Evolutionary conservation across 2,329 filamentous ascomycete species (phyloP).

Genomic region (Fusarium anguioides): DNA sequence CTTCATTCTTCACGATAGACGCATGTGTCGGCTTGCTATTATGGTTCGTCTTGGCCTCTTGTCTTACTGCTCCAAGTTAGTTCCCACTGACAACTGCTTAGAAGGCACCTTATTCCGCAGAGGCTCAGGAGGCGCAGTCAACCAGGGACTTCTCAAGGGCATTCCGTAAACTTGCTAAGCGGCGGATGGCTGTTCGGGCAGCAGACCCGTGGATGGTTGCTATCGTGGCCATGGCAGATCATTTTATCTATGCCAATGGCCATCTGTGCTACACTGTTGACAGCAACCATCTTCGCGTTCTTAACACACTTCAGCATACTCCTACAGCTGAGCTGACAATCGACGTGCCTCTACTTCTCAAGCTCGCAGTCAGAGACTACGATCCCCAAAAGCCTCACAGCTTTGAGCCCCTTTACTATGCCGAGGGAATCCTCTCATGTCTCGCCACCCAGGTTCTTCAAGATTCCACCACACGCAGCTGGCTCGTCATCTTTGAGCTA

Average conservation of each 20-base stretch:
- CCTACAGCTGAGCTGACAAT: constrained; percentile 65
- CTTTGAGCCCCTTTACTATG: constrained; percentile 68
- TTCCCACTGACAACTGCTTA: constrained; percentile 35
- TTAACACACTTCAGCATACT: constrained; percentile 64
- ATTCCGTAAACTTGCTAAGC: constrained; percentile 70
- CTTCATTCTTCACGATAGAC: constrained; percentile 62
- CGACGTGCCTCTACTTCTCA: constrained; percentile 59
- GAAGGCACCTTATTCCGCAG: constrained; percentile 38
- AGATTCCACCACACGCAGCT: constrained; percentile 54
- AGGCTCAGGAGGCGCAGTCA: constrained; percentile 36
- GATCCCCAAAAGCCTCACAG: constrained; percentile 53
- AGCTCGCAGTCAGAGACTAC: constrained; percentile 51
- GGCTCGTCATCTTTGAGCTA: constrained; percentile 59
- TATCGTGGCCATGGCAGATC: constrained; percentile 68
- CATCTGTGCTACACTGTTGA: constrained; percentile 71
- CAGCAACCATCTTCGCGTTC: constrained; percentile 61
- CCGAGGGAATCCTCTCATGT: constrained; percentile 67
- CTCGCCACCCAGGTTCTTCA: constrained; percentile 59
- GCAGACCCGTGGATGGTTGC: constrained; percentile 71
- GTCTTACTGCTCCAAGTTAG: constrained; percentile 1
- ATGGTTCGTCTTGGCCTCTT: constrained; percentile 58
- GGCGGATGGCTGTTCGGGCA: constrained; percentile 68
- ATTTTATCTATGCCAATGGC: constrained; percentile 72
- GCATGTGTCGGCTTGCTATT: constrained; percentile 67
- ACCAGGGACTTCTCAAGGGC: constrained; percentile 37